A percentile compares a stretch with the other conserved stretches of the same genome.
phyloP scores from a whole-genome alignment of 768 basidiomycete species.

The Chiua virens region DNA sequence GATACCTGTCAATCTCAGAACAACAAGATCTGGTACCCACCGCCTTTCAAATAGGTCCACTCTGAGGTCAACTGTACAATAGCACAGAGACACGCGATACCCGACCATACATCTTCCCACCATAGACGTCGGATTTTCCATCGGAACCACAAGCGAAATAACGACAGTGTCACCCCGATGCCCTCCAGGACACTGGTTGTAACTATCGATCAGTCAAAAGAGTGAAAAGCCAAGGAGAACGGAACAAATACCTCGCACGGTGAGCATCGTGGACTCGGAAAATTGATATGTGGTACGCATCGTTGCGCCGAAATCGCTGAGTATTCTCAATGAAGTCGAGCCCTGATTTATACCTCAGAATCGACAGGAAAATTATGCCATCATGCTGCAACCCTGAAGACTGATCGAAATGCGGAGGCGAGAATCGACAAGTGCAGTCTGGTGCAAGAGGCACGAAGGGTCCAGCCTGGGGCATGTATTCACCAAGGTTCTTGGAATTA shows the following conservation, averaged over 20 bases:
- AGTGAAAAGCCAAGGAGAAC: background rate
- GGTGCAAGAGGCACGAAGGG: too few relatives aligned
- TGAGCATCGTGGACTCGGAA: slow-evolving; percentile 12
- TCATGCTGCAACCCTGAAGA: too few relatives aligned
- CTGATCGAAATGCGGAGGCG: too few relatives aligned
- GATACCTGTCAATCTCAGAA: background rate
- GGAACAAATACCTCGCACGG: slow-evolving; percentile 12
- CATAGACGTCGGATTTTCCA: slow-evolving; percentile 15
- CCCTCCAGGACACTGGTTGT: slow-evolving; percentile 5
- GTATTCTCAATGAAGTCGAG: background rate
- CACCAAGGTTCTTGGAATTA: too few relatives aligned
- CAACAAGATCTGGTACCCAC: slow-evolving; percentile 7
- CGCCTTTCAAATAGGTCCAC: slow-evolving; percentile 17
- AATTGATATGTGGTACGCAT: slow-evolving; percentile 13
- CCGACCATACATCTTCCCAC: slow-evolving; percentile 26
- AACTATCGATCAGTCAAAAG: slow-evolving; percentile 3
- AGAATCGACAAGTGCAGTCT: too few relatives aligned
- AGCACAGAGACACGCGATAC: slow-evolving; percentile 7
- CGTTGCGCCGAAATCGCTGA: background rate
- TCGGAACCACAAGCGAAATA: slow-evolving; percentile 22
- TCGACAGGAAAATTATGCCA: too few relatives aligned
- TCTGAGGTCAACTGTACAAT: slow-evolving; percentile 2
- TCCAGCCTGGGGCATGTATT: too few relatives aligned
- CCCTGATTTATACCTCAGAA: slow-evolving; percentile 6
- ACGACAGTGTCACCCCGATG: slow-evolving; percentile 11